These are phyloP conservation scores for Chaetomiaceae sp. DNA, from an alignment of 2,329 filamentous ascomycete species.

Conservation along the genomic window DNA sequence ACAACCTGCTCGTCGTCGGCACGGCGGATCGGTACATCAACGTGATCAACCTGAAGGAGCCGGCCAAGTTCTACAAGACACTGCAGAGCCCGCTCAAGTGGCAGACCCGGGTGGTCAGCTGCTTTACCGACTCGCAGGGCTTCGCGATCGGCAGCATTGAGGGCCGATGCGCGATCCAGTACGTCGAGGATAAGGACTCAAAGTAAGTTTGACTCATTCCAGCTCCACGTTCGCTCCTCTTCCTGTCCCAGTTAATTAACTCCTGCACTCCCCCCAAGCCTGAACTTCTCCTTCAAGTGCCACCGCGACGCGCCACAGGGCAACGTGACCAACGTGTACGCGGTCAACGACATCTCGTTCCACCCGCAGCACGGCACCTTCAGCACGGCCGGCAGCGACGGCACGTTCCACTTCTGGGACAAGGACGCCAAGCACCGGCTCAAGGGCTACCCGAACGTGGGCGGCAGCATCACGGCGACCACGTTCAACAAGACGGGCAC, in stretches of 20 bases:
- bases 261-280: conserved; percentile 35
- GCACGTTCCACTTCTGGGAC: conserved; percentile 96
- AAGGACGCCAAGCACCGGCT: conserved; percentile 83
- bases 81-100: conserved; percentile 95
- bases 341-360: conserved; percentile 96
- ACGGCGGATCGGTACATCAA: conserved; percentile 97
- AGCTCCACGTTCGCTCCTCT: no score
- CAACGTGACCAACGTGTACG: conserved; percentile 82
- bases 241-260: background rate
- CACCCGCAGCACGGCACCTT: conserved; percentile 97
- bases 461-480: conserved; percentile 82
- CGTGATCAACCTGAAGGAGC: conserved; percentile 83
- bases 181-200: conserved; percentile 92
- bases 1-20: conserved; percentile 82
- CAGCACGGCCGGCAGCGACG: conserved; percentile 89
- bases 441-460: conserved; percentile 80
- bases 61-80: conserved; percentile 90
- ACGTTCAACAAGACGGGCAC: conserved; percentile 83
- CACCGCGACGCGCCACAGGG: conserved; percentile 74
- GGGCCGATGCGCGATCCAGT: conserved; percentile 94
- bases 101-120: conserved; percentile 93
- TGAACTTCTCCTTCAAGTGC: conserved; percentile 99
- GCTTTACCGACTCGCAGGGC: conserved; percentile 84
- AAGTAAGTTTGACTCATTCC: conserved; percentile 44
- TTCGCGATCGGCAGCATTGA: conserved; percentile 97